These are phyloP conservation scores for Wickerhamiella occidentalis DNA, from an alignment of 805 yeast genomes.

Conservation along the genomic window DNA sequence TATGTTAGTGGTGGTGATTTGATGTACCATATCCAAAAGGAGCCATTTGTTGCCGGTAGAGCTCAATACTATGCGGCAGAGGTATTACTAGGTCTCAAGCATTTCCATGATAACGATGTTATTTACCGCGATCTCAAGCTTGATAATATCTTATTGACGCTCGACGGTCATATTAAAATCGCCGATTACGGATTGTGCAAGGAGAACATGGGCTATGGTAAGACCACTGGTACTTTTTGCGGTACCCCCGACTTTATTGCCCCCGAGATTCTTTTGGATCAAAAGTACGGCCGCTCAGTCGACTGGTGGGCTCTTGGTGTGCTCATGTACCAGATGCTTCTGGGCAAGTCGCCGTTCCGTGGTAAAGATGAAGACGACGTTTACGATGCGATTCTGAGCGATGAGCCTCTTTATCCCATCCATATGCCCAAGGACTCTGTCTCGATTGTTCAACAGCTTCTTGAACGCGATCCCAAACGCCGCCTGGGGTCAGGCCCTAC, in stretches of 20 bases:
- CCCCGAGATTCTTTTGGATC: slow-evolving; percentile 90
- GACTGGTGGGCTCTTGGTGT: slow-evolving; percentile 99
- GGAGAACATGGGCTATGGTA: slow-evolving; percentile 77
- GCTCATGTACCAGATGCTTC: slow-evolving; percentile 84
- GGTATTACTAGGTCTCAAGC: slow-evolving; percentile 78
- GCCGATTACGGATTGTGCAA: slow-evolving; percentile 98
- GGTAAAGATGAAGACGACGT: slow-evolving; percentile 97
- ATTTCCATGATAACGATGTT: slow-evolving; percentile 91
- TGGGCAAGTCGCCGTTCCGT: slow-evolving; percentile 92
- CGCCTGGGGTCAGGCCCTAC: slow-evolving; percentile 79
- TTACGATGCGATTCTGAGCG: slow-evolving; percentile 89
- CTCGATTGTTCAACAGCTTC: slow-evolving; percentile 76
- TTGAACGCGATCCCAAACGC: slow-evolving; percentile 74
- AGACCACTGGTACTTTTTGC: slow-evolving; percentile 46
- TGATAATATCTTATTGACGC: slow-evolving; percentile 81
- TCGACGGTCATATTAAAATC: slow-evolving; percentile 87
- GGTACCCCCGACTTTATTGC: slow-evolving; percentile 99
- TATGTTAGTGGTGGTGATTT: slow-evolving; percentile 95
- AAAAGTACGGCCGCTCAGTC: slow-evolving; percentile 83
- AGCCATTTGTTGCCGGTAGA: slow-evolving; percentile 72
- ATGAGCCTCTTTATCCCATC: slow-evolving; percentile 92
- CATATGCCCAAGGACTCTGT: slow-evolving; percentile 97
- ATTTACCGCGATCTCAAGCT: slow-evolving; percentile 81
- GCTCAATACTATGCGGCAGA: slow-evolving; percentile 98
- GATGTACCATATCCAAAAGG: slow-evolving; percentile 98